Conservation (phyloP, 2,329 filamentous ascomycete genomes). For the Exophiala xenobiotica region DNA sequence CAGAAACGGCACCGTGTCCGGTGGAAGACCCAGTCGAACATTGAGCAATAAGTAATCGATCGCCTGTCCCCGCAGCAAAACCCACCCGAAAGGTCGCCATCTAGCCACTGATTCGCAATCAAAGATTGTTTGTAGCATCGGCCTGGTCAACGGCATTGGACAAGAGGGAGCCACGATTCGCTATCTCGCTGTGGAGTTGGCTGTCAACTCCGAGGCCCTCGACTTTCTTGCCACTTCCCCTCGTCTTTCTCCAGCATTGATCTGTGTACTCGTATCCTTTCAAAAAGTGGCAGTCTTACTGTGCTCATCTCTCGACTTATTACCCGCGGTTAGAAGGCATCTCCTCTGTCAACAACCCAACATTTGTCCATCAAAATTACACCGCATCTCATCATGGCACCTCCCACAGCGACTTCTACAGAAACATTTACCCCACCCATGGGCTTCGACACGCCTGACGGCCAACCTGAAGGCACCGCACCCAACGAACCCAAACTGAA, state of each 20-base stretch:
- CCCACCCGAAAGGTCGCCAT: neutral
- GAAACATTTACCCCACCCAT: slow-evolving; percentile 19
- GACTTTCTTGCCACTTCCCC: no score
- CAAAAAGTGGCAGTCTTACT: no score
- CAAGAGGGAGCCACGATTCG: neutral
- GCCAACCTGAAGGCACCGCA: slow-evolving; percentile 25
- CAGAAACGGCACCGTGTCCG: neutral
- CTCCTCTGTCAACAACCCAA: no score
- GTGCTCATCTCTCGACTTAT: no score
- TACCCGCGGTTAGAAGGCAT: no score
- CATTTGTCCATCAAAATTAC: no score
- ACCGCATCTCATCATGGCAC: no score
- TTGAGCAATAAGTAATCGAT: neutral
- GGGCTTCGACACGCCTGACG: slow-evolving; percentile 23
- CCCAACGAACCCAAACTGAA: slow-evolving; percentile 22
- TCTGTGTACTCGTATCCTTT: no score
- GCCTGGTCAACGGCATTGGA: neutral
- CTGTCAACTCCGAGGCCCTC: neutral
- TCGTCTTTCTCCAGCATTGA: no score
- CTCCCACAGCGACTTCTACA: slow-evolving; percentile 23
- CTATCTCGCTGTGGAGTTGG: neutral
- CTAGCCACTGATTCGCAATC: neutral
- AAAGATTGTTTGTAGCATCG: neutral
- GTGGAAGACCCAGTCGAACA: neutral
- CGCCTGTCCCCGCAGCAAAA: neutral